These are phyloP conservation scores for Barnettozyma sucrosica DNA, from an alignment of 805 yeast species.

Conservation along the genomic window DNA sequence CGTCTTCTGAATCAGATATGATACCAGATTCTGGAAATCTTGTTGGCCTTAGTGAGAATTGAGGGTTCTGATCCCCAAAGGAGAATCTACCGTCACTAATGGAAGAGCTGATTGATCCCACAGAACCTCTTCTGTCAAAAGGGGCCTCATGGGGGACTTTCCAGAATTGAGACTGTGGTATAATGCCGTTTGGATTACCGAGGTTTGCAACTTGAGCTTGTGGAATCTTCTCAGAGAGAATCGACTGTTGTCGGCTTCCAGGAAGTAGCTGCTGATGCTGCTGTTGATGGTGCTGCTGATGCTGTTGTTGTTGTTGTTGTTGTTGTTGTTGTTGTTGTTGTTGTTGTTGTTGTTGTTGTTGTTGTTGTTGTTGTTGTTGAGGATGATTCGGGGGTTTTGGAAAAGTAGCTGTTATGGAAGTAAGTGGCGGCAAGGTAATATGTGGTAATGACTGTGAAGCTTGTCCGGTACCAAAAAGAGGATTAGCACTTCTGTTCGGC, in stretches of 20 bases:
- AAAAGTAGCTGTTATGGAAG: constrained; percentile 8
- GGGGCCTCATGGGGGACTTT: constrained; percentile 26
- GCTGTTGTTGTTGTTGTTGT: constrained; percentile 7
- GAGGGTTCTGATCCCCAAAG: constrained; percentile 2
- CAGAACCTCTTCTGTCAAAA: constrained; percentile 24
- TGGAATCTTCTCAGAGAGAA: not conserved
- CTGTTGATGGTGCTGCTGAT: not conserved
- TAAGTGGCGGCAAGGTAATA: constrained; percentile 11
- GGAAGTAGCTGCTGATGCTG: constrained; percentile 7
- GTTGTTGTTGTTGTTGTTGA: constrained; percentile 6
- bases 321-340: constrained; percentile 7
- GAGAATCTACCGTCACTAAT: constrained; percentile 16
- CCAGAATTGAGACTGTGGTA: constrained; percentile 25
- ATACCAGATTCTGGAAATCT: constrained; percentile 20
- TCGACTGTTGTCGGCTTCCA: constrained; percentile 6
- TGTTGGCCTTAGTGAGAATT: constrained; percentile 9
- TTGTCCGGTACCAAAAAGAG: constrained; percentile 4
- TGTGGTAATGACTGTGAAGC: not conserved
- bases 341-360: constrained; percentile 6
- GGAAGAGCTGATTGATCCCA: constrained; percentile 22
- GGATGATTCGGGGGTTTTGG: not conserved
- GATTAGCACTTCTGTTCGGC: constrained; percentile 3
- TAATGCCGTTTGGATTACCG: constrained; percentile 6
- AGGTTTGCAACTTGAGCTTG: not conserved
- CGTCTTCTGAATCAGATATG: constrained; percentile 26